Percentiles rank a stretch among this genome's conserved stretches.
These are phyloP conservation scores for Schoenoplectus triqueter DNA, from an alignment of 202 grass and related monocot genomes.

Conservation along the genomic window DNA sequence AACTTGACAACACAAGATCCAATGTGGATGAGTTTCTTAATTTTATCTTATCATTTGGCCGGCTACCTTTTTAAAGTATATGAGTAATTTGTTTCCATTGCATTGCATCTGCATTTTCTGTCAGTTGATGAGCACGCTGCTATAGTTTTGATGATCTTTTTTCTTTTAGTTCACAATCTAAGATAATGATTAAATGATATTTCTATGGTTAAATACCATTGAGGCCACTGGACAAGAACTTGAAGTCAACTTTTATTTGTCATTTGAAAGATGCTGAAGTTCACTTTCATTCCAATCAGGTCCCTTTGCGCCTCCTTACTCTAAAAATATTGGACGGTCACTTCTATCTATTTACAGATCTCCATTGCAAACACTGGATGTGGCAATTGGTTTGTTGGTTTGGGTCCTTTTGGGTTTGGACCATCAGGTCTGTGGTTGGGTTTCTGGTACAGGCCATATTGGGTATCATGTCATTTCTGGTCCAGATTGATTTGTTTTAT, in stretches of 20 bases:
- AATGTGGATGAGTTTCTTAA: slow-evolving; percentile 4
- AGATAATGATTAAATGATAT: slow-evolving; percentile 23
- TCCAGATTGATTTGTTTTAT: neutral
- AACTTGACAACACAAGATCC: slow-evolving; percentile 21
- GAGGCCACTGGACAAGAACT: neutral
- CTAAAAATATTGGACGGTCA: neutral
- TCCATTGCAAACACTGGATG: neutral
- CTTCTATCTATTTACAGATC: neutral
- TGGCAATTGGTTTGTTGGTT: slow-evolving; percentile 8
- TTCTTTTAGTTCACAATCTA: slow-evolving; percentile 4
- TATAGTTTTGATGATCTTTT: neutral
- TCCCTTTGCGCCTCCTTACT: neutral
- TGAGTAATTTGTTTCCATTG: neutral
- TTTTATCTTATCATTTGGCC: neutral
- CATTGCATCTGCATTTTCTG: slow-evolving; percentile 9
- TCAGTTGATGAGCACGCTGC: neutral
- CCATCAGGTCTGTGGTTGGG: neutral
- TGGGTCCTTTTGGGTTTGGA: neutral
- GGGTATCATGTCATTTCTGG: neutral
- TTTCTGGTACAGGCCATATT: neutral
- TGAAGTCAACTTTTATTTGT: neutral
- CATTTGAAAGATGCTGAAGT: slow-evolving; percentile 7
- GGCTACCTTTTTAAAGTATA: neutral
- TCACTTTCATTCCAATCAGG: neutral
- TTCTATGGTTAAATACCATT: neutral